Conservation (phyloP, 805 yeast species). For the Soucietia sequanensis region DNA sequence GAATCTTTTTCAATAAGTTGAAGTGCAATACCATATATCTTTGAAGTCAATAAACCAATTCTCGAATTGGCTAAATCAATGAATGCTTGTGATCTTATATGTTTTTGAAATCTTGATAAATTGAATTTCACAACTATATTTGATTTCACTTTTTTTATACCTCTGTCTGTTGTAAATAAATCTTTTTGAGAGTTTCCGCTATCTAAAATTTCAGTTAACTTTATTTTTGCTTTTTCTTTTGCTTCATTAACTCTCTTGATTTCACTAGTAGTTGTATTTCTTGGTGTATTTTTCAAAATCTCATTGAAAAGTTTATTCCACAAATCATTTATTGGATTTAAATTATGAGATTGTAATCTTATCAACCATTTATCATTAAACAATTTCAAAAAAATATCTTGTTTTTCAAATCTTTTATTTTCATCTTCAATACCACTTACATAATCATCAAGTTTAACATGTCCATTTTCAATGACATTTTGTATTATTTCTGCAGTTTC, state of each 20-base stretch:
- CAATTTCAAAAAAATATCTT: constrained; percentile 24
- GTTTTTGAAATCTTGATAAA: constrained; percentile 64
- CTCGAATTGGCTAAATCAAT: constrained; percentile 61
- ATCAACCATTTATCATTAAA: constrained; percentile 38
- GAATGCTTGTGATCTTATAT: constrained; percentile 63
- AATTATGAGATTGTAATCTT: constrained; percentile 28
- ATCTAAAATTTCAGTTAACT: constrained; percentile 33
- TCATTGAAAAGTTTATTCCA: constrained; percentile 39
- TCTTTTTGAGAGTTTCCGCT: constrained; percentile 24
- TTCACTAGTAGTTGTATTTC: constrained; percentile 37
- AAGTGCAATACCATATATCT: constrained; percentile 61
- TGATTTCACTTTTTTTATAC: constrained; percentile 46
- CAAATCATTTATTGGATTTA: constrained; percentile 35
- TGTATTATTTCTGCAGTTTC: constrained; percentile 61
- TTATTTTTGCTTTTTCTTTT: constrained; percentile 49
- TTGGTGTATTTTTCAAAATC: constrained; percentile 32
- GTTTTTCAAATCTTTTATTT: constrained; percentile 16
- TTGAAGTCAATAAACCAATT: constrained; percentile 66
- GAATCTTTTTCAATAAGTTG: constrained; percentile 56
- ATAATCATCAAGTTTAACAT: constrained; percentile 54
- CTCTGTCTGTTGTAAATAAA: constrained; percentile 25
- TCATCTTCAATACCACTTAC: constrained; percentile 22
- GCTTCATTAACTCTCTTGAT: constrained; percentile 54
- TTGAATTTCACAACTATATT: constrained; percentile 57
- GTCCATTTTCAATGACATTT: constrained; percentile 69